phyloP scores from a whole-genome alignment of 23 red algal genomes.

The Gracilariopsis chorda region DNA sequence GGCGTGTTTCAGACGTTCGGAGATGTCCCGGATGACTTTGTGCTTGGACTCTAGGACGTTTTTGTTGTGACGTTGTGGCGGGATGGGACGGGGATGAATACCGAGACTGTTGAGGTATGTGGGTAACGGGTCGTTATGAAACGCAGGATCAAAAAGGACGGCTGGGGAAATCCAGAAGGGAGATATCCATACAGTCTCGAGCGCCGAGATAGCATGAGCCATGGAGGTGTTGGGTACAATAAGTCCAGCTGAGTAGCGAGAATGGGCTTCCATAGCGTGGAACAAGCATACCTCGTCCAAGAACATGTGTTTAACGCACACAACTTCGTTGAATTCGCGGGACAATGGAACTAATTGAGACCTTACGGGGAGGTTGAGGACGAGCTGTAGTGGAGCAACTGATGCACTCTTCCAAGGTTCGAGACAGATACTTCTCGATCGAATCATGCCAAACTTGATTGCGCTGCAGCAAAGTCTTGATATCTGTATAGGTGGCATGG shows the following conservation, averaged over 20 bases:
- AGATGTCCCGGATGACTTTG: slow-evolving; percentile 28
- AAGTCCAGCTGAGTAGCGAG: neutral
- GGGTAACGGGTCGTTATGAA: slow-evolving; percentile 1
- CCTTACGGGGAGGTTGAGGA: neutral
- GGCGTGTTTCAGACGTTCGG: neutral
- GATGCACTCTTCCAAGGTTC: slow-evolving; percentile 4
- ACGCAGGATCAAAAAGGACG: slow-evolving; percentile 10
- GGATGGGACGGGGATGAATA: neutral
- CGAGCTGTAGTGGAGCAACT: neutral
- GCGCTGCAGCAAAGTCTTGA: neutral
- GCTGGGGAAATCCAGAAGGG: neutral
- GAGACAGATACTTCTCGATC: neutral
- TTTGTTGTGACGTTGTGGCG: slow-evolving; percentile 42
- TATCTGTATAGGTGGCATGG: slow-evolving; percentile 13
- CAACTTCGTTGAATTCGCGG: neutral
- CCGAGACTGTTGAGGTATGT: neutral
- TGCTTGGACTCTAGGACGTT: slow-evolving; percentile 57
- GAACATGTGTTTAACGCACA: slow-evolving; percentile 12
- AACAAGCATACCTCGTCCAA: neutral
- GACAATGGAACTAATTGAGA: neutral
- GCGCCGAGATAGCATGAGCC: neutral
- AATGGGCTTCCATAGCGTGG: neutral
- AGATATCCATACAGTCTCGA: neutral
- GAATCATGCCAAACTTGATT: neutral
- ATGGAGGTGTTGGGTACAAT: slow-evolving; percentile 4